Evolutionary conservation across 768 basidiomycete species (phyloP).

Genomic region (Leucocoprinus birnbaumii): DNA sequence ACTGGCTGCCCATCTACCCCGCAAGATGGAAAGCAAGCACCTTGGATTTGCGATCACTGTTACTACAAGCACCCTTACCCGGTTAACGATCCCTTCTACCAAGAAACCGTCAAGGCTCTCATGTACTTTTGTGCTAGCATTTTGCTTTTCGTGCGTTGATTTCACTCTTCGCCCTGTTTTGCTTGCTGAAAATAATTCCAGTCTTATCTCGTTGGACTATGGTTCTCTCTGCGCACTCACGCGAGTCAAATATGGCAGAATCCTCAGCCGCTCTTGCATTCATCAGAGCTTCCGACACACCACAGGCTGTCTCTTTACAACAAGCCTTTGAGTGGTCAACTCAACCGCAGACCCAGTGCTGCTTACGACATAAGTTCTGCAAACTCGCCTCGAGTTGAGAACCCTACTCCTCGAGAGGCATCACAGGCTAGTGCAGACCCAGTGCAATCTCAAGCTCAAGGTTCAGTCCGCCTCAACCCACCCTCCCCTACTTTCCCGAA

Average conservation of each 20-base stretch:
- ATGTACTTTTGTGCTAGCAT: slow-evolving; percentile 96
- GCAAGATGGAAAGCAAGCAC: slow-evolving; percentile 33
- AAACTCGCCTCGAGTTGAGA: slow-evolving; percentile 35
- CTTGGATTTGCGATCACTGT: slow-evolving; percentile 90
- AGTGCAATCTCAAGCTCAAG: background rate
- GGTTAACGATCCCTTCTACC: slow-evolving; percentile 92
- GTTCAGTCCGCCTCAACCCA: slow-evolving; percentile 17
- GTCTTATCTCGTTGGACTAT: slow-evolving; percentile 96
- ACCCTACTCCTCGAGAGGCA: slow-evolving; percentile 32
- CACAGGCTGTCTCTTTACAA: slow-evolving; percentile 67
- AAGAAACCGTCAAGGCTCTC: slow-evolving; percentile 88
- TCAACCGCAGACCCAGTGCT: slow-evolving; percentile 17
- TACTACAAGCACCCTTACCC: slow-evolving; percentile 96
- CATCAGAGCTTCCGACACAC: slow-evolving; percentile 53
- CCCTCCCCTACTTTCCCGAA: slow-evolving; percentile 43
- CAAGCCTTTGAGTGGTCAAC: slow-evolving; percentile 26
- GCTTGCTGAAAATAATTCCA: slow-evolving; percentile 26
- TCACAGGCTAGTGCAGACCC: slow-evolving; percentile 13
- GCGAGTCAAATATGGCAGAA: slow-evolving; percentile 99
- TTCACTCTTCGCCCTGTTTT: background rate
- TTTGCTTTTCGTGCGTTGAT: slow-evolving; percentile 74
- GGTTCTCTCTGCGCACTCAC: slow-evolving; percentile 98
- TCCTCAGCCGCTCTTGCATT: slow-evolving; percentile 78
- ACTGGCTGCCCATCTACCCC: slow-evolving; percentile 66
- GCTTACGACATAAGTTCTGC: slow-evolving; percentile 39